Base-by-base conservation (phyloP, 768 basidiomycete genomes). In the Mycena latifolia region DNA sequence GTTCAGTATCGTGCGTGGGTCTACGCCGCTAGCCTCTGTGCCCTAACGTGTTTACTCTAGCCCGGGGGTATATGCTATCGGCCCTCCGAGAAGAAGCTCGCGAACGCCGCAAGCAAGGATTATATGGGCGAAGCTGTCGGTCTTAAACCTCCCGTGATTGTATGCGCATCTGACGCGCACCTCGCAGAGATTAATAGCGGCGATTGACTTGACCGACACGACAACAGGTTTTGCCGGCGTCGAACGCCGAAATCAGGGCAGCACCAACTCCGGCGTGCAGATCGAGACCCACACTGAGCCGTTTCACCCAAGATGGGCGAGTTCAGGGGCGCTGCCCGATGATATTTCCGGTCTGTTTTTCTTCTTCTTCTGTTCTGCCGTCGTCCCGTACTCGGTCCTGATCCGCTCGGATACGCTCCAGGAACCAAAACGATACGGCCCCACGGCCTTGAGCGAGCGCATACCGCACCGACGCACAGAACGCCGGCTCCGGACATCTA, bases 111-210 rank as follows among this genome's bases (percentile, higher is more conserved):
- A 64, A 82, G 85, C 24, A 93, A 92, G 70, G 92, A 97, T 76
- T 98, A 95, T 77, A 85, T 98, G 79, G 96, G 96, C 50, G 94
- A 94, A 77, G 94, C 96, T 18, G 92, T 91, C 71, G 53, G 88
- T 77, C 53, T 39, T 14, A 28, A 17, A 0, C 27, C 5, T 10
- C 33, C 29, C 1, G 5, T 10, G 17, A 14, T 17, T 9, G 27
- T 6, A 5, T 29, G 18, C 7, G 8, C 18, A 22, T 54, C 56
- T 66, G n/a, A 67, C 17, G 53, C 54, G 24, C 67, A 58, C 20
- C 31, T 31, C 43, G 28, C 73, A 92, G 90, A 92, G 86, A 84
- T 82, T 98, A 27, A 89, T 98, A 39, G 96, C 96, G 17, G 88
- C 94, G 0, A 87, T 88, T 41, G 92, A 95, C 72, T 78, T 87